Conservation (phyloP, 2,329 filamentous ascomycete species). For the Aspergillus versicolor region DNA sequence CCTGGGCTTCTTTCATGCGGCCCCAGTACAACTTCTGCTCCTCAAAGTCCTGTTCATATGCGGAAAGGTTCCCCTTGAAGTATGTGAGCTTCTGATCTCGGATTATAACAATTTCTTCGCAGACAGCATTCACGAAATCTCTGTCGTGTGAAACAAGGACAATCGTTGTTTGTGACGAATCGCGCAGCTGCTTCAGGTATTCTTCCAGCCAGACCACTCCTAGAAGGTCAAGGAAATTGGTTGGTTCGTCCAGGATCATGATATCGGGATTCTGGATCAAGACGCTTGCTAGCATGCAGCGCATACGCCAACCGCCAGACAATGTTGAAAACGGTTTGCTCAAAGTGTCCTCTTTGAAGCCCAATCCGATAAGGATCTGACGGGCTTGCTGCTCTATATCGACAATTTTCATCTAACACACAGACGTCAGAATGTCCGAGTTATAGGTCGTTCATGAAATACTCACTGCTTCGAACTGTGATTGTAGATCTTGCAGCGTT, state of each 20-base stretch:
- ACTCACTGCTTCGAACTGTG: constrained; percentile 63
- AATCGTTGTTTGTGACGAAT: constrained; percentile 60
- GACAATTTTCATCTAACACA: constrained; percentile 51
- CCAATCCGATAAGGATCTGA: constrained; percentile 66
- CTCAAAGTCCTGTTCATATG: constrained; percentile 67
- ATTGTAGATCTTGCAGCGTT: constrained; percentile 67
- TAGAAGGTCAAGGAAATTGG: constrained; percentile 79
- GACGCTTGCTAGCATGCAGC: constrained; percentile 62
- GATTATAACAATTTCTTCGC: constrained; percentile 72
- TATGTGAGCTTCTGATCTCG: constrained; percentile 69
- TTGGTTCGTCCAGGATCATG: constrained; percentile 81
- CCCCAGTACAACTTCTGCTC: constrained; percentile 65
- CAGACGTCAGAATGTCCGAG: neutral
- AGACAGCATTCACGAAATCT: constrained; percentile 74
- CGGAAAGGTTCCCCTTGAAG: constrained; percentile 72
- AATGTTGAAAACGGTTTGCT: constrained; percentile 62
- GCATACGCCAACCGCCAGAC: constrained; percentile 77
- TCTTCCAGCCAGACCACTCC: constrained; percentile 83
- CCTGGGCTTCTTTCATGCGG: constrained; percentile 78
- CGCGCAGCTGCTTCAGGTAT: constrained; percentile 61
- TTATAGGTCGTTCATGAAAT: neutral
- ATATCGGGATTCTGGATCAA: constrained; percentile 74
- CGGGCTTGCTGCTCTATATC: constrained; percentile 67
- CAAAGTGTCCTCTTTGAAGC: constrained; percentile 65
- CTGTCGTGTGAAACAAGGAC: constrained; percentile 82